These are phyloP conservation scores for Elsinoe necatrix DNA, from an alignment of 2,329 filamentous ascomycete species.

Conservation along the genomic window DNA sequence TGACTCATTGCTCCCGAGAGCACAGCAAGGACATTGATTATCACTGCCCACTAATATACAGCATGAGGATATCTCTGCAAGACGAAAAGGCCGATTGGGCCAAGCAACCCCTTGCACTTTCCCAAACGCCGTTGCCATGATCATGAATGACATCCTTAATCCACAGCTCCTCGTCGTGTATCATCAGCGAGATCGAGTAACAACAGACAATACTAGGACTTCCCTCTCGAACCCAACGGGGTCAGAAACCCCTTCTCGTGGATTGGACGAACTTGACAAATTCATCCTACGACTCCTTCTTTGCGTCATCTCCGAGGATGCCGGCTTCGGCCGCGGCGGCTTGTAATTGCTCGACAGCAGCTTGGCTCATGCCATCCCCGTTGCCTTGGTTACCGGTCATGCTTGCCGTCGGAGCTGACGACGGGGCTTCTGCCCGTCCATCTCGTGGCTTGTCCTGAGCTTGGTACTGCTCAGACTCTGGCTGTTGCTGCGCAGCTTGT, in stretches of 20 bases:
- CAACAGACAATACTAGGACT: too few relatives aligned
- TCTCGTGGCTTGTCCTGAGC: neutral
- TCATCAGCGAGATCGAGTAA: neutral
- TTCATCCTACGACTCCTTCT: neutral
- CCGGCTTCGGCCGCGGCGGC: slow-evolving; percentile 27
- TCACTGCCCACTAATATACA: neutral
- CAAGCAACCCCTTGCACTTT: neutral
- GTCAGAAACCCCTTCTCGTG: neutral
- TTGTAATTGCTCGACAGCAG: slow-evolving; percentile 30
- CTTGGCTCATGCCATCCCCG: slow-evolving; percentile 29
- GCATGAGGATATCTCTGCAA: slow-evolving; percentile 1
- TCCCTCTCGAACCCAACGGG: neutral
- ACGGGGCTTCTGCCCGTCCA: neutral
- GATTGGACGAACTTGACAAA: neutral
- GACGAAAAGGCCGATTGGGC: neutral
- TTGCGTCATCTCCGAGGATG: neutral
- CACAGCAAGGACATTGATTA: neutral
- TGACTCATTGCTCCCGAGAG: neutral
- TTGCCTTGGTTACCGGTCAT: slow-evolving; percentile 15
- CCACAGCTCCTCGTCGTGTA: neutral
- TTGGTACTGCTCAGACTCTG: slow-evolving; percentile 1
- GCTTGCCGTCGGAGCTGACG: slow-evolving; percentile 10
- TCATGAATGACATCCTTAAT: neutral
- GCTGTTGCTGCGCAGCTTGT: slow-evolving; percentile 24
- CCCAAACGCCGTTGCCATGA: slow-evolving; percentile 1